phyloP scores from a whole-genome alignment of 306 rosid species.

The Purshia tridentata region DNA sequence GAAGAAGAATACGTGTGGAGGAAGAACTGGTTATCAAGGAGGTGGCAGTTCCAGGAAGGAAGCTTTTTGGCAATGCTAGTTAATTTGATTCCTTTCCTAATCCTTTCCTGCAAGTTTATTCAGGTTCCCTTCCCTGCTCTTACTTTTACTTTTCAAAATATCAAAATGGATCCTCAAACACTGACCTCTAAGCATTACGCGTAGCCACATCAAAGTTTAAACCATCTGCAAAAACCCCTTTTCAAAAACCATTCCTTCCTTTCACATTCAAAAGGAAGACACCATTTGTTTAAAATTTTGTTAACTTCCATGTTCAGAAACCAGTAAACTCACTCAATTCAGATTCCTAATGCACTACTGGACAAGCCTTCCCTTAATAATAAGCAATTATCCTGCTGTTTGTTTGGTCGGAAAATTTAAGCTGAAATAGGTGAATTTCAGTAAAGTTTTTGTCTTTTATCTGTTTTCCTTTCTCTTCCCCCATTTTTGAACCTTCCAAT shows the following conservation, averaged over 20 bases:
- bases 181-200: neutral
- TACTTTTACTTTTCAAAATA: neutral
- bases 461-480: neutral
- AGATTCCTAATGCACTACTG: neutral
- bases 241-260: neutral
- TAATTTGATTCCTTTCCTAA: constrained; percentile 57
- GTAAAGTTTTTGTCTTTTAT: neutral
- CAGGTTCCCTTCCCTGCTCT: constrained; percentile 39
- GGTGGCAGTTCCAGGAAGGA: constrained; percentile 18
- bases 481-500: neutral
- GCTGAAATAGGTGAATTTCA: neutral
- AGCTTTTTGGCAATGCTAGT: constrained; percentile 19
- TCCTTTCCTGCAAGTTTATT: constrained; percentile 52
- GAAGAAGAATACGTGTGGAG: constrained; percentile 55
- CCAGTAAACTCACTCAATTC: neutral
- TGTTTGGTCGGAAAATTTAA: constrained; percentile 1
- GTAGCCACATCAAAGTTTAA: neutral
- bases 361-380: neutral
- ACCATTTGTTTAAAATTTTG: neutral
- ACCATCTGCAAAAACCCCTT: neutral
- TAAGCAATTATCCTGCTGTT: neutral
- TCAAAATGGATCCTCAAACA: neutral
- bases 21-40: constrained; percentile 36
- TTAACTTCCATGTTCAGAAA: neutral
- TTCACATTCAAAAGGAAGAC: neutral